Evolutionary conservation across 805 yeast genomes (phyloP).

Genomic region (Ogataea naganishii): DNA sequence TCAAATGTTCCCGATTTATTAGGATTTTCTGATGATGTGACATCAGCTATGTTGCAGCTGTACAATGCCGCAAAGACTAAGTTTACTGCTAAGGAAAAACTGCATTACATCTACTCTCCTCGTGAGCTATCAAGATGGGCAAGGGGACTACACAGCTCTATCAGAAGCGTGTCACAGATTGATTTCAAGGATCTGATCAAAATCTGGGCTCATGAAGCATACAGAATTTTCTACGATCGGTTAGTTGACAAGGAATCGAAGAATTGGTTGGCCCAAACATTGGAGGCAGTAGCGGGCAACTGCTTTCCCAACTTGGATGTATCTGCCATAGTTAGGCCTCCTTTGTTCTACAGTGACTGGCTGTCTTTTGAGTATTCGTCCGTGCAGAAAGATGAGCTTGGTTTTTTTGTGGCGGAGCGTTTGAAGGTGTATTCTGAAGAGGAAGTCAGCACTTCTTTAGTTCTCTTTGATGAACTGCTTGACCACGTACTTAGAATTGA

Average conservation of each 20-base stretch:
- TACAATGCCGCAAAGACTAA: constrained; percentile 35
- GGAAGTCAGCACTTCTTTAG: constrained; percentile 50
- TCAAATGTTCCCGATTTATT: constrained; percentile 52
- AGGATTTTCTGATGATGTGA: constrained; percentile 42
- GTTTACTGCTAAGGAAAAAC: constrained; percentile 30
- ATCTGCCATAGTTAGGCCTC: constrained; percentile 28
- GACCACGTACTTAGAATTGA: constrained; percentile 75
- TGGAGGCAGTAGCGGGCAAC: constrained; percentile 22
- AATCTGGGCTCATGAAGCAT: constrained; percentile 75
- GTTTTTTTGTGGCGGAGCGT: constrained; percentile 51
- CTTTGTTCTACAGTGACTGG: constrained; percentile 72
- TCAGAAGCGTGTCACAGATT: constrained; percentile 15
- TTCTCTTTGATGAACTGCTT: constrained; percentile 60
- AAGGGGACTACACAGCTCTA: constrained; percentile 50
- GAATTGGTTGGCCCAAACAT: constrained; percentile 35
- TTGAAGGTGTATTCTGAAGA: constrained; percentile 72
- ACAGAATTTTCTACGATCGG: constrained; percentile 71
- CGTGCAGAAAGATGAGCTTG: constrained; percentile 39
- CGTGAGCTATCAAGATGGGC: constrained; percentile 88
- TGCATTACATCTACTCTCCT: constrained; percentile 77
- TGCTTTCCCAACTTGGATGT: constrained; percentile 41
- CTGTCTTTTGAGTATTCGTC: constrained; percentile 52
- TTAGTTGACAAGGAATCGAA: constrained; percentile 40
- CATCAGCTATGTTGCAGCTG: constrained; percentile 59
- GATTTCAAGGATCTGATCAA: constrained; percentile 40